Evolutionary conservation across 2,329 filamentous ascomycete species (phyloP), one percentile per base, ranked within the genome.

Genomic region (Ophiostoma novo-ulmi): DNA sequence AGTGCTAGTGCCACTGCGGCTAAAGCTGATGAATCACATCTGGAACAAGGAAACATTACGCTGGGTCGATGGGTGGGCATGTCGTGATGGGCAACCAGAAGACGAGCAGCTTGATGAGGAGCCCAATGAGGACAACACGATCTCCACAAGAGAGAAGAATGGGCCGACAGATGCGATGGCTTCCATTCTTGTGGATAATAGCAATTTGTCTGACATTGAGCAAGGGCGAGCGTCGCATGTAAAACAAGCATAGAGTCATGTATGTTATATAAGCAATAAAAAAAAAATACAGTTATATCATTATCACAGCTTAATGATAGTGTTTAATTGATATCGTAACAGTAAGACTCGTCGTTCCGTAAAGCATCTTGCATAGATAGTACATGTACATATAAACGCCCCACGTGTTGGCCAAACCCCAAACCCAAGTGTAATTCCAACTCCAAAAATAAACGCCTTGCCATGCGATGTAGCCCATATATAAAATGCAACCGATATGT

Each of bases 1-100:
- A 69, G 82, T 84, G 6, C 77, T 89, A n/a, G 87, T 90, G 1
- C 88, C 88, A 0, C 80, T 88, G n/a, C 80, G 88, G 13, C 76
- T 90, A 10, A 79, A 84, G 20, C 70, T 88, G 14, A 89, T 90
- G 86, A 87, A 85, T 71, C 81, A 78, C 68, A 79, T 88, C 70
- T 90, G 87, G 87, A 82, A 80, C 22, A 81, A 82, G 64, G 86
- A 89, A 73, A 86, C 85, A 8, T 79, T 90, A 67, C 76, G 77
- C 44, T 77, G 77, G 71, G 80, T 83, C 20, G 81, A 84, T 73
- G 79, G 77, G 5, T 83, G 81, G 81, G 81, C 81, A 17, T 87
- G 85, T 72, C 81, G 82, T 35, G 81, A 84, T 63, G 85, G 85
- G 1, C 84, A 81, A 7, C 85, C 85, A 1, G 85, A 87, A 71